phyloP scores from a whole-genome alignment of 306 rosid species.

The Vachellia pachyceras region DNA sequence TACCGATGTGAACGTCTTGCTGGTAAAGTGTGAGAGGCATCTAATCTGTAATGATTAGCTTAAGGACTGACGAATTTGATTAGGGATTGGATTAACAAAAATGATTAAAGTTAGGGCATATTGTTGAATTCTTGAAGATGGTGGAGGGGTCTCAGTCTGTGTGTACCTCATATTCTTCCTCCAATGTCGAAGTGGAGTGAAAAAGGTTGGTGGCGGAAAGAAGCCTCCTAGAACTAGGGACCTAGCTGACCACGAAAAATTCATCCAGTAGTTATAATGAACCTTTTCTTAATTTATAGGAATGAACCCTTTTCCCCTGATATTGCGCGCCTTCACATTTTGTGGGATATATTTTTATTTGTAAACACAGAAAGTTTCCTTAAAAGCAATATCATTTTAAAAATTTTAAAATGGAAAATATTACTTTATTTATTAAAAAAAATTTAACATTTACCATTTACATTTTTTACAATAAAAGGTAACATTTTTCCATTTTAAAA shows the following conservation, averaged over 20 bases:
- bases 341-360: no score
- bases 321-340: no score
- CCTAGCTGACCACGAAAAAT: background rate
- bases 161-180: background rate
- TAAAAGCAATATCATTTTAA: no score
- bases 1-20: slow-evolving; percentile 36
- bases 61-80: slow-evolving; percentile 36
- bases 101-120: slow-evolving; percentile 53
- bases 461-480: no score
- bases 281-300: no score
- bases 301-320: no score
- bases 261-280: no score
- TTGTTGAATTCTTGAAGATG: slow-evolving; percentile 27
- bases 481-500: no score
- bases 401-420: no score
- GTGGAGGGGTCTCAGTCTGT: slow-evolving; percentile 27
- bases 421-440: no score
- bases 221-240: background rate
- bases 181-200: background rate
- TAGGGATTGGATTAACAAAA: slow-evolving; percentile 10
- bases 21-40: slow-evolving; percentile 42
- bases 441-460: no score
- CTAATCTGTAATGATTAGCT: slow-evolving; percentile 38
- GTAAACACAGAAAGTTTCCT: no score
- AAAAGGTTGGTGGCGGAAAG: background rate